Percentiles rank a stretch among this genome's conserved stretches.
phyloP scores from a whole-genome alignment of 768 basidiomycete species.

The Tricholoma hemisulphureum region DNA sequence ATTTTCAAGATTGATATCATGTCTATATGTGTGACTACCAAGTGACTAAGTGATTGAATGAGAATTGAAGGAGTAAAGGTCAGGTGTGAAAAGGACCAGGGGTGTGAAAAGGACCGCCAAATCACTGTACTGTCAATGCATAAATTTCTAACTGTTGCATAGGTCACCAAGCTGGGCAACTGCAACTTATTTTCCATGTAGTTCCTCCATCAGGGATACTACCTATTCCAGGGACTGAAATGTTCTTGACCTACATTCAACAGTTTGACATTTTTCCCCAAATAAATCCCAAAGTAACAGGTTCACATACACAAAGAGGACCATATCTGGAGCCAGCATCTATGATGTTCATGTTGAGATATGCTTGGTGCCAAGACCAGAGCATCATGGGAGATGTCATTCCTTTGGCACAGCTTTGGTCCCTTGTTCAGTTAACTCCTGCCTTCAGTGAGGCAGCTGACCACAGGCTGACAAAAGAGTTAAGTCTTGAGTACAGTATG shows the following conservation, averaged over 20 bases:
- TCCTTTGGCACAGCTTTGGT: slow-evolving; percentile 1
- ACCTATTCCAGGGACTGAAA: neutral
- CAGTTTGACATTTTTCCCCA: slow-evolving; percentile 7
- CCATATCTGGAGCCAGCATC: slow-evolving; percentile 2
- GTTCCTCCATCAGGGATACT: neutral
- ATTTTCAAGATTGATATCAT: too few relatives aligned
- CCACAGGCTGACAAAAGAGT: slow-evolving; percentile 3
- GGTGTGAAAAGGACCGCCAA: too few relatives aligned
- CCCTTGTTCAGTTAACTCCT: slow-evolving; percentile 6
- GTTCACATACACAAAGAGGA: neutral
- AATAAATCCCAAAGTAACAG: slow-evolving; percentile 1
- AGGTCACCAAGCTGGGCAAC: neutral
- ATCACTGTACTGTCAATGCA: neutral
- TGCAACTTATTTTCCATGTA: slow-evolving; percentile 1
- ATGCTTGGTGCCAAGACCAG: neutral
- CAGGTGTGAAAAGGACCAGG: too few relatives aligned
- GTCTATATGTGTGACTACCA: too few relatives aligned
- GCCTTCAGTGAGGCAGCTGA: slow-evolving; percentile 4
- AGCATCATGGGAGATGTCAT: slow-evolving; percentile 6
- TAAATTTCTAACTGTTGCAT: neutral
- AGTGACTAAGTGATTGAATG: too few relatives aligned
- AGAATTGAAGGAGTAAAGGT: too few relatives aligned
- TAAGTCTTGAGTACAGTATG: neutral
- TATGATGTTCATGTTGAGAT: slow-evolving; percentile 3
- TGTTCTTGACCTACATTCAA: slow-evolving; percentile 2